These are phyloP conservation scores for Lachnellula suecica DNA, from an alignment of 2,329 filamentous ascomycete genomes.

Conservation along the genomic window DNA sequence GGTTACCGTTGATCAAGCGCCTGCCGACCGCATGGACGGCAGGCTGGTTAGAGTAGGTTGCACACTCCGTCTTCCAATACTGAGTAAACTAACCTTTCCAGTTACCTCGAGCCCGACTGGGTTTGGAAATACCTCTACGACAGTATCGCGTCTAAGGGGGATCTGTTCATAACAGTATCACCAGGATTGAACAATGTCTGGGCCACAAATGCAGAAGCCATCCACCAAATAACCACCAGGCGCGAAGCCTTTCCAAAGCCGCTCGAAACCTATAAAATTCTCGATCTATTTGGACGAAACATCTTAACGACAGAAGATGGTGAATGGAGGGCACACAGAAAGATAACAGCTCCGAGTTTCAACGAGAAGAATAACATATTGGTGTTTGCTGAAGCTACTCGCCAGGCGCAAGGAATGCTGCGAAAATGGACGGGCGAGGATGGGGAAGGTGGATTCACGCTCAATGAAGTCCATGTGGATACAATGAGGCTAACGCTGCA, in stretches of 20 bases:
- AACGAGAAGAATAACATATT: constrained; percentile 73
- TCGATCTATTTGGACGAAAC: constrained; percentile 70
- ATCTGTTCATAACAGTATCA: constrained; percentile 64
- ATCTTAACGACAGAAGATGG: constrained; percentile 69
- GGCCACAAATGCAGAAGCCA: constrained; percentile 62
- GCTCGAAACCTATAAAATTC: constrained; percentile 54
- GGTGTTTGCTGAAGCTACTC: constrained; percentile 62
- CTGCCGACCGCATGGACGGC: constrained; percentile 57
- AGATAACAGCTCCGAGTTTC: constrained; percentile 69
- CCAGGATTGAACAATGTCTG: constrained; percentile 53
- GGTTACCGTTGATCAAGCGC: constrained; percentile 52
- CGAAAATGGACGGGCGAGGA: constrained; percentile 51
- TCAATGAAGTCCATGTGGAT: constrained; percentile 59
- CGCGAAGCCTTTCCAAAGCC: constrained; percentile 73
- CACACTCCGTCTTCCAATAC: neutral
- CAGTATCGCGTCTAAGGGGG: constrained; percentile 58
- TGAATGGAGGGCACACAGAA: constrained; percentile 71
- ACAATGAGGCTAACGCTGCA: constrained; percentile 63
- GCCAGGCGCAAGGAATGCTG: constrained; percentile 64
- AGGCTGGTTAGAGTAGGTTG: constrained; percentile 57
- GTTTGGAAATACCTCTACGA: constrained; percentile 54
- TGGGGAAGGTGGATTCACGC: constrained; percentile 43
- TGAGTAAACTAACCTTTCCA: constrained; percentile 26
- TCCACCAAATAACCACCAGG: constrained; percentile 63
- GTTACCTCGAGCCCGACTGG: constrained; percentile 60